These are phyloP conservation scores for Penicillium silybi DNA, from an alignment of 495 filamentous ascomycete species.

Conservation along the genomic window DNA sequence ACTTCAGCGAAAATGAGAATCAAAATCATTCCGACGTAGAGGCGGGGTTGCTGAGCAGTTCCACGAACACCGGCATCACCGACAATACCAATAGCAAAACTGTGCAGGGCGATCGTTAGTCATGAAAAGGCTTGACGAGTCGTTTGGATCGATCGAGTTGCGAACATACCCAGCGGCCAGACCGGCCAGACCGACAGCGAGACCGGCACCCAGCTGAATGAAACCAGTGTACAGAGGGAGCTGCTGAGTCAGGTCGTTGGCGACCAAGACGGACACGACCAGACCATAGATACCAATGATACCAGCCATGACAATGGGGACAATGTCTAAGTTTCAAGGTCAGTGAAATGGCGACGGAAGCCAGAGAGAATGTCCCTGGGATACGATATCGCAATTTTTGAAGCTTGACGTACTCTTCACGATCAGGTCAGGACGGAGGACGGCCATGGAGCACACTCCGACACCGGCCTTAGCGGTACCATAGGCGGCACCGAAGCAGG, in stretches of 20 bases:
- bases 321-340: slow-evolving; percentile 66
- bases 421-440: slow-evolving; percentile 94
- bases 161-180: slow-evolving; percentile 78
- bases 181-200: slow-evolving; percentile 94
- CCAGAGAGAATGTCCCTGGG: not conserved
- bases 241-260: slow-evolving; percentile 79
- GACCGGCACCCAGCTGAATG: slow-evolving; percentile 95
- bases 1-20: slow-evolving; percentile 99
- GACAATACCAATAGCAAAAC: slow-evolving; percentile 97
- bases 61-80: slow-evolving; percentile 98
- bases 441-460: slow-evolving; percentile 97
- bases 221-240: slow-evolving; percentile 88
- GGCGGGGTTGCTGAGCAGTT: slow-evolving; percentile 92
- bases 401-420: slow-evolving; percentile 81
- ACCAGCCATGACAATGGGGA: slow-evolving; percentile 99
- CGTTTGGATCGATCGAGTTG: not conserved
- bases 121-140: not conserved
- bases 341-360: slow-evolving; percentile 8
- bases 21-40: slow-evolving; percentile 99
- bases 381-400: not conserved
- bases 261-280: slow-evolving; percentile 97
- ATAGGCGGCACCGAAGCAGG: slow-evolving; percentile 97
- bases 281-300: slow-evolving; percentile 99
- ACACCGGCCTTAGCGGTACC: slow-evolving; percentile 99
- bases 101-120: slow-evolving; percentile 22